Base-by-base conservation (phyloP, 495 filamentous ascomycete species). In the Talaromyces stipitatus region DNA sequence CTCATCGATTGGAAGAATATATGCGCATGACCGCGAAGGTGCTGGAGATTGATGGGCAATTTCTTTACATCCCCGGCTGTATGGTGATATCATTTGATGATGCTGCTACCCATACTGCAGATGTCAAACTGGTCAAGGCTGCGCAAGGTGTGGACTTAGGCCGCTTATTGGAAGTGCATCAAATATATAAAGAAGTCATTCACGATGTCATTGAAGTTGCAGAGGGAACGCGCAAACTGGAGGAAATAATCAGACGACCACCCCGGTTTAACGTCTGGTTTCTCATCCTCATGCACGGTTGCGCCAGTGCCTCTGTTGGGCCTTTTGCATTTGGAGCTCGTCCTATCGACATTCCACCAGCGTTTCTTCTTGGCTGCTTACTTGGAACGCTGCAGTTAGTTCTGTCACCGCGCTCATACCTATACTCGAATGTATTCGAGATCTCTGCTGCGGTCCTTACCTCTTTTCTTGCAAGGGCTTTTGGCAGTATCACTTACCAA, bases 61-160 rank as follows among this genome's bases (percentile, higher is more conserved):
- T 95, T 63, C 72, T 96, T 41, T 97, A 96, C 66, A 85, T 96
- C 22, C 92, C 92, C 2, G 90, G 90, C 18, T 95, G 89, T 63
- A 97, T 97, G 92, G 89, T 97, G 59, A 86, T 96, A 58, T 91
- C 90, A 4, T 97, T 97, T 64, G 92, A 95, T 64, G 92, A 97
- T 71, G 78, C 81, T 23, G 80, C 85, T 23, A 95, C 90, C 8
- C 92, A 96, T 64, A 96, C 92, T 8, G 91, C 91, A 6, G 92
- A 96, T 67, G 88, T 97, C 53, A 92, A 94, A 68, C 83, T 97
- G 43, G 86, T 97, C 11, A 82, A 88, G 27, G 78, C 82, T 7
- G 70, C 68, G 2, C 88, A 91, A 66, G 91, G 89, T 0, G 81
- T 97, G 43, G 88, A 97, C 69, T 75, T 97, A 9, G 89, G 90